Base-by-base conservation (phyloP, 2,329 filamentous ascomycete genomes). In the Xylariaceae sp. region DNA sequence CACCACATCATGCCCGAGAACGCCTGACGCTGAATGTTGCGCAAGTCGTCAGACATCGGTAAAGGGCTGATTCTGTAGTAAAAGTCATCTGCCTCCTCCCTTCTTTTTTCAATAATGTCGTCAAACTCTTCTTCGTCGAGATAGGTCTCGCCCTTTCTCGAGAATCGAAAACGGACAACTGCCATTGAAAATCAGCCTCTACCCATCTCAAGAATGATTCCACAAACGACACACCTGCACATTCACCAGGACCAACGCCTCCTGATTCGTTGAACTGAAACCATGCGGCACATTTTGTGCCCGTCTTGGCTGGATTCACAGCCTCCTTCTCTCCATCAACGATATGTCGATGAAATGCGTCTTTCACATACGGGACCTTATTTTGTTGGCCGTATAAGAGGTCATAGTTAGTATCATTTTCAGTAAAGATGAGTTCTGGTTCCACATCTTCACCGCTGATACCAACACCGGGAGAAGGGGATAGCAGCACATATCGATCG, bases 1-100 rank as follows among this genome's bases (percentile, higher is more conserved):
- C 89, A 96, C 93, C 93, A 98, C 82, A 98, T 89, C 93, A 98
- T 98, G 51, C 95, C 93, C 0, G 93, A 88, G 64, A 97, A 89
- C 3, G 93, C 95, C 73, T 97, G 93, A 65, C 93, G 86, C 75
- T 98, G 95, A 65, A 98, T 95, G 73, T 96, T 97, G 65, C 93
- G 88, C 56, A 97, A 81, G 70, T 98, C 93, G 47, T 98, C 93
- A 0, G 90, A 83, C 89, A 97, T 96, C 2, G 93, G 93, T 40
- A 97, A 81, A 2, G 93, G 93, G 74, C 91, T 97, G 73, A 98
- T 89, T 56, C 90, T 86, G 77, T 89, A 95, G 79, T 96, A 98
- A 73, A 98, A 98, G 59, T 98, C 93, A 71, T 98, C 93, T 6
- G 93, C 93, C 68, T 98, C 93, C n/a, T 89, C 84, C 58, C 85